These are phyloP conservation scores for Cladosporium sp. DNA, from an alignment of 2,329 filamentous ascomycete genomes.

Conservation along the genomic window DNA sequence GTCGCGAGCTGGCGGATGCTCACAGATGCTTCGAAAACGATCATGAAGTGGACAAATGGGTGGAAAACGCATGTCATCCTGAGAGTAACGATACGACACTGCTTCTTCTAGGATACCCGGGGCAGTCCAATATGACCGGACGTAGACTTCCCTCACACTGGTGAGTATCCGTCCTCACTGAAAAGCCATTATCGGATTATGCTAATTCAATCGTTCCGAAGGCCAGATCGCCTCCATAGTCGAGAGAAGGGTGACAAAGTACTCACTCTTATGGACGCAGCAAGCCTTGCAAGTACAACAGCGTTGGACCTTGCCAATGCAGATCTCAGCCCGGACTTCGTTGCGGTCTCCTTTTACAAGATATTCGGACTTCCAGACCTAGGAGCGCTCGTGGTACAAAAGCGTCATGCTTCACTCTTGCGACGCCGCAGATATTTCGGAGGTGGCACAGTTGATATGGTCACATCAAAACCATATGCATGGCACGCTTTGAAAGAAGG, in stretches of 20 bases:
- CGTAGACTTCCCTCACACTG: slow-evolving; percentile 39
- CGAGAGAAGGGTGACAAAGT: slow-evolving; percentile 36
- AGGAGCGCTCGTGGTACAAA: slow-evolving; percentile 61
- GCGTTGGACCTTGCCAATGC: slow-evolving; percentile 57
- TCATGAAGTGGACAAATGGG: slow-evolving; percentile 44
- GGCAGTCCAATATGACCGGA: slow-evolving; percentile 43
- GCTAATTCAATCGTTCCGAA: slow-evolving; percentile 23
- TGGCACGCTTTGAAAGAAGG: slow-evolving; percentile 58
- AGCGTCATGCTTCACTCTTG: slow-evolving; percentile 56
- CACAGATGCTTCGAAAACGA: slow-evolving; percentile 42
- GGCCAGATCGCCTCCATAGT: slow-evolving; percentile 36
- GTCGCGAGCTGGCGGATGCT: slow-evolving; percentile 37
- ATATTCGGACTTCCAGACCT: slow-evolving; percentile 67
- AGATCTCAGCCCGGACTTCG: slow-evolving; percentile 59
- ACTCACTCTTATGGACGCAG: slow-evolving; percentile 62
- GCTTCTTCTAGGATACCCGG: slow-evolving; percentile 41
- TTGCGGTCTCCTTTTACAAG: slow-evolving; percentile 63
- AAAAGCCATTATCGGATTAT: slow-evolving; percentile 21
- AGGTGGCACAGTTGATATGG: slow-evolving; percentile 65
- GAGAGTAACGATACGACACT: slow-evolving; percentile 36
- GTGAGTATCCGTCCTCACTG: slow-evolving; percentile 23
- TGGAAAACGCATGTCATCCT: slow-evolving; percentile 40
- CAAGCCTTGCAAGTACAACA: slow-evolving; percentile 64
- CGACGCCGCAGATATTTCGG: slow-evolving; percentile 63
- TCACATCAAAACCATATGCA: slow-evolving; percentile 51